Evolutionary conservation across 176 grass and related monocot genomes (phyloP), one percentile per base, ranked within the genome.

Genomic region (Tillandsia fasciculata): DNA sequence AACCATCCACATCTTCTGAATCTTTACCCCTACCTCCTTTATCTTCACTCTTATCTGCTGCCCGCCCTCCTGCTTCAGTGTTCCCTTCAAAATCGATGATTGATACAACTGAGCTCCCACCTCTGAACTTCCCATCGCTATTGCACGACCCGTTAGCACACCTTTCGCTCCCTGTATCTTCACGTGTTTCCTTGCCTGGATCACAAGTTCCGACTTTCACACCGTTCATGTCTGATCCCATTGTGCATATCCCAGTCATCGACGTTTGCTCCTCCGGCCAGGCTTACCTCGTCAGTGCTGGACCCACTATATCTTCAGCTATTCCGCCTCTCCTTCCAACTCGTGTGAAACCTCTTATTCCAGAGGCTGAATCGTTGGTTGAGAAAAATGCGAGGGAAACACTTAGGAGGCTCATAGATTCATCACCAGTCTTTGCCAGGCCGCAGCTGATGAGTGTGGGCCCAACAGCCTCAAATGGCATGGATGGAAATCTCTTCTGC

Each of bases 301-400:
- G 86, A 12, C 84, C 94, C 49, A 67, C 86, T 73, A 86, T 97
- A 69, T 83, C 88, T 47, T 78, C 93, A 27, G 51, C 82, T 51
- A 78, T 88, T 58, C 52, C 75, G 67, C 83, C 88, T 69, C 73
- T 87, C 24, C 82, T 87, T 65, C 83, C 86, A 49, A 75, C 65
- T 70, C 65, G 89, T 14, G 77, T 80, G 74, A 87, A 86, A 10
- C 88, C 88, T 73, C 77, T 92, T 67, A 79, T 87, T 51, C 79
- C 89, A 42, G 64, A 82, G 70, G 56, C 86, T 53, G 94, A 97
- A 78, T 87, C 89, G 0, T 5, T 90, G 50, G 81, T 85, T 1
- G 86, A 96, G 68, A 96, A 85, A 72, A 97, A 80, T 81, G 89
- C 89, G 33, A 92, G 94, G 79, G 86, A 92, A 65, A 97, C 94